These are phyloP conservation scores for Penicillium sclerotiorum DNA, from an alignment of 2,329 filamentous ascomycete species.

Conservation along the genomic window DNA sequence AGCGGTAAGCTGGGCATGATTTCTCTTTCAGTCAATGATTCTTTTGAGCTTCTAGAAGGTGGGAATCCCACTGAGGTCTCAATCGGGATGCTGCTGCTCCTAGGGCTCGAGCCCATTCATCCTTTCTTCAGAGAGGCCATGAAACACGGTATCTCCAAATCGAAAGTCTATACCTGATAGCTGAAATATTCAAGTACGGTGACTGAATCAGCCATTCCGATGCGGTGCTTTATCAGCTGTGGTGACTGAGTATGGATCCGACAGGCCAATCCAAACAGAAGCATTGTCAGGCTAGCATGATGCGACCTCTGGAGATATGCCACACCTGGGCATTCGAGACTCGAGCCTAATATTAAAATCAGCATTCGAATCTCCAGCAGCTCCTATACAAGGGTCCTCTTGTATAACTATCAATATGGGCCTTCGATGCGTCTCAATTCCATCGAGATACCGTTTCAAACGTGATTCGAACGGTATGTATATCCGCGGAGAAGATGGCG, in stretches of 20 bases:
- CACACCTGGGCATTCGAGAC: not conserved
- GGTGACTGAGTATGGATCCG: not conserved
- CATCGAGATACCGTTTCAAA: not conserved
- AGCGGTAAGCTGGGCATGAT: constrained; percentile 23
- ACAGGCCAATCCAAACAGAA: not conserved
- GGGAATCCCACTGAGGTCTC: constrained; percentile 14
- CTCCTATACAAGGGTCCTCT: not conserved
- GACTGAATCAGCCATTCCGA: too few species aligned
- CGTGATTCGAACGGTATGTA: not conserved
- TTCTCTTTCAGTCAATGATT: constrained; percentile 6
- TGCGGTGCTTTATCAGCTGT: not conserved
- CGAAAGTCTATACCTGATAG: too few species aligned
- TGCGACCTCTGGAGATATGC: too few species aligned
- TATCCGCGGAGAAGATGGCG: not conserved
- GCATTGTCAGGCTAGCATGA: not conserved
- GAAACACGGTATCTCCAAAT: not conserved
- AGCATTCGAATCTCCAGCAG: not conserved
- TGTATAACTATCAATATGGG: not conserved
- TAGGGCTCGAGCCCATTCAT: constrained; percentile 13
- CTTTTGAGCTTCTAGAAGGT: constrained; percentile 18
- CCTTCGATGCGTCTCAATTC: not conserved
- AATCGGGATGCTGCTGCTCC: constrained; percentile 21
- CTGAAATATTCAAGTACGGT: too few species aligned
- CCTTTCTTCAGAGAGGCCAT: not conserved
- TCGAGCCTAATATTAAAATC: not conserved